phyloP scores from a whole-genome alignment of 2,329 filamentous ascomycete genomes.

The Verticillium dahliae region DNA sequence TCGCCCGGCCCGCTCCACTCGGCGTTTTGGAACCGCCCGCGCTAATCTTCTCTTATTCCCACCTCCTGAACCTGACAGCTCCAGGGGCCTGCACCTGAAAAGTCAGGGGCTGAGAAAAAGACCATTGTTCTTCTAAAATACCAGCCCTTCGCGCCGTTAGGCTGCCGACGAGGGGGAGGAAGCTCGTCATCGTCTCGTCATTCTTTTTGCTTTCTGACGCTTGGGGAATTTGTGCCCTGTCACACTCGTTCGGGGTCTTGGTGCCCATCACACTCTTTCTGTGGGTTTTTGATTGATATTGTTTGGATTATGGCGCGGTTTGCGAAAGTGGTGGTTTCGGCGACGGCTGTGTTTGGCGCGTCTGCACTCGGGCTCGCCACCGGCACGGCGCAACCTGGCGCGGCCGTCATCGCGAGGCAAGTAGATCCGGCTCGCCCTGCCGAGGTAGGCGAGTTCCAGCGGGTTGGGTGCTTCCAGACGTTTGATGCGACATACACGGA shows the following conservation, averaged over 20 bases:
- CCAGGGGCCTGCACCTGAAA: neutral
- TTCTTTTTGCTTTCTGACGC: neutral
- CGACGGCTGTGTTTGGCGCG: neutral
- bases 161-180: neutral
- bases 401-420: neutral
- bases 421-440: neutral
- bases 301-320: neutral
- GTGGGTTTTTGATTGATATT: neutral
- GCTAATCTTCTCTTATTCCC: neutral
- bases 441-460: neutral
- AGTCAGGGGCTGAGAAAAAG: too few relatives aligned
- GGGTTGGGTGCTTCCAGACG: neutral
- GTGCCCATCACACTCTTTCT: neutral
- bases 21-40: neutral
- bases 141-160: neutral
- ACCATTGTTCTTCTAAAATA: neutral
- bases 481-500: neutral
- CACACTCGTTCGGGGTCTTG: neutral
- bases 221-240: neutral
- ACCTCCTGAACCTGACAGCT: neutral
- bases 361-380: neutral
- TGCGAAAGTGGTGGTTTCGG: neutral
- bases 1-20: neutral
- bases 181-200: neutral
- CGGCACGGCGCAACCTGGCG: neutral